Evolutionary conservation across 208 protist genomes (phyloP), one percentile per base, ranked within the genome.

Genomic region (Lotmaria passim): DNA sequence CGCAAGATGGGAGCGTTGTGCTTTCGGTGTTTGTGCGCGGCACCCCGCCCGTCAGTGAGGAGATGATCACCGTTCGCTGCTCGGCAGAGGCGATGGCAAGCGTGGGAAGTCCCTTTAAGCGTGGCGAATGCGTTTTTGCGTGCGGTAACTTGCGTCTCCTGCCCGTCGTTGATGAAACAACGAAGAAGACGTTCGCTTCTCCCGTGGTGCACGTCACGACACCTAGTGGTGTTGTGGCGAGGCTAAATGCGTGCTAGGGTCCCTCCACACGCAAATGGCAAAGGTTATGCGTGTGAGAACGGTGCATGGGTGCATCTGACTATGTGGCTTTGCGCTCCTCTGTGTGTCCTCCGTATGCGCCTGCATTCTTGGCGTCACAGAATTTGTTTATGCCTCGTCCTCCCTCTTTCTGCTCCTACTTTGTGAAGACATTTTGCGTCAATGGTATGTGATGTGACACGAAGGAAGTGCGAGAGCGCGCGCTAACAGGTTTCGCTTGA

Each of bases 61-160:
- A 93, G 55, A 85, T 81, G 19, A 71, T 96, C 28, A 63, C 82
- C 8, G 68, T 96, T 24, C 75, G 62, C 17, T 96, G 91, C 69
- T 81, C 57, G 38, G 58, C 57, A 21, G 59, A 43, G 28, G 48
- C 69, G 4, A 38, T 65, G 23, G 43, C 31, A 47, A 24, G 66
- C 30, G 31, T 84, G 38, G 39, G 39, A 10, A 46, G 39, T 11
- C 38, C 51, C 7, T 39, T 91, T 36, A 58, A 62, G 23, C 75
- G 76, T 21, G 81, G 87, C 47, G 80, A 82, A 26, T 64, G 26
- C 47, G 64, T 95, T 2, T 87, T 93, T 76, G 83, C 79, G 15
- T 82, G 74, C 53, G 90, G 90, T 23, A 84, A 77, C 39, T 58
- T 95, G 48, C 83, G 87, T 21, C 63, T 92, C 28, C 62, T 86